Evolutionary conservation across 2,329 filamentous ascomycete species (phyloP), one percentile per base, ranked within the genome.

Genomic region (Trichothecium sympodiale): DNA sequence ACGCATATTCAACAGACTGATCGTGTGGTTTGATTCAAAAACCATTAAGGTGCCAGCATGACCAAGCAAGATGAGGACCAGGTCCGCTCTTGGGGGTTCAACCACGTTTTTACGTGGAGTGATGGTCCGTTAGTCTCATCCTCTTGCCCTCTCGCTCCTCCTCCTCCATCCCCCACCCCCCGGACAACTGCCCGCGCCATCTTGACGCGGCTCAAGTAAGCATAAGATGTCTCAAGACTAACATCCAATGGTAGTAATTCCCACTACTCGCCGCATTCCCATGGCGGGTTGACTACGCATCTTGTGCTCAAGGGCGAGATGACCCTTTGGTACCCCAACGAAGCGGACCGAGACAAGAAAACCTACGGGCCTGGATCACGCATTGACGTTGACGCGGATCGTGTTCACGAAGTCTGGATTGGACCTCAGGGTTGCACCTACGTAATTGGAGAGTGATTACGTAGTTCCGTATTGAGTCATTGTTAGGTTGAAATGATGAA

Each of bases 351-450:
- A 0, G 62, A 59, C 43, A 81, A 74, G 55, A 66, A 68, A 39
- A 76, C 71, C 0, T 77, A 74, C 41, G 64, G 69, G 1, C 64
- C 67, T 2, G 80, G 80, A 2, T 70, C 70, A 29, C 62, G 79
- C 28, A 59, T 83, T 27, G 79, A 84, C 48, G 77, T 85, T 4
- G 76, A 77, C 20, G 75, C 77, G 2, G 65, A 67, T 7, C 64
- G 68, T 38, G 52, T 71, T 10, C 80, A 85, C 46, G 78, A 84
- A 56, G 80, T 84, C 2, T 83, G 77, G 74, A 67, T 83, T 32
- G 79, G 80, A 2, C 45, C 54, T 1, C 60, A 71, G 40, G 80
- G 80, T 0, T 84, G 80, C 52, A 82, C 75, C 3, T 80, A 79
- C 58, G 75, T 77, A 8, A 73, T 77, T 49, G 73, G 76, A 33